Evolutionary conservation across 352 stramenopile species (phyloP).

Genomic region (Pythium aristosporum): DNA sequence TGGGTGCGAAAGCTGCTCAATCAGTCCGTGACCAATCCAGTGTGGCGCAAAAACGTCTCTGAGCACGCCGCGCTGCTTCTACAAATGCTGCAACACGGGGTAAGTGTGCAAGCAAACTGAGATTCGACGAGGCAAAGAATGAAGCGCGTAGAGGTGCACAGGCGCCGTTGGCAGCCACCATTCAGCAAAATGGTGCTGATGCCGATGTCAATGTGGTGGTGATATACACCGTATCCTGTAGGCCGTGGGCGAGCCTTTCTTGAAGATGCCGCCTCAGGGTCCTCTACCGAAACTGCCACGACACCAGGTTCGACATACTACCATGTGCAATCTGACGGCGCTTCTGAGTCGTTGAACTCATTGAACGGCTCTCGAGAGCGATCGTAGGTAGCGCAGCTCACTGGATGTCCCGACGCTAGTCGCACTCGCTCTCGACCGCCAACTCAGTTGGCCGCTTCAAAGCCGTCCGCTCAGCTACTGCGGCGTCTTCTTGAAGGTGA

Average conservation of each 20-base stretch:
- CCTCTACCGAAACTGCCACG: conserved; percentile 47
- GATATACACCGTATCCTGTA: conserved; percentile 14
- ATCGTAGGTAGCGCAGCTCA: conserved; percentile 29
- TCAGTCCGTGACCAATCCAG: conserved; percentile 49
- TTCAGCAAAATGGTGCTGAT: background rate
- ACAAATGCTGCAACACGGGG: conserved; percentile 54
- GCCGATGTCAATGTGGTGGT: conserved; percentile 2
- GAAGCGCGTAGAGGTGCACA: background rate
- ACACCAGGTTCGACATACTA: conserved; percentile 33
- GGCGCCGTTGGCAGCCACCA: background rate
- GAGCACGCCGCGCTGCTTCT: conserved; percentile 45
- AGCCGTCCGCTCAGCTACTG: conserved; percentile 11
- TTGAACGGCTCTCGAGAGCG: background rate
- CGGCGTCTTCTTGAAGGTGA: conserved; percentile 8
- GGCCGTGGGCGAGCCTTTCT: conserved; percentile 53
- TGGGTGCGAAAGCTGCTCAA: conserved; percentile 59
- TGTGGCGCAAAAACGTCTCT: conserved; percentile 60
- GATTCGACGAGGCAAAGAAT: too few relatives aligned
- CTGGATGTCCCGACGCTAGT: background rate
- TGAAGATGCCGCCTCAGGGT: conserved; percentile 62
- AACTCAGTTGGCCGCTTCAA: background rate
- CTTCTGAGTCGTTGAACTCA: background rate
- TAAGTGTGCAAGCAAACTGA: conserved; percentile 14
- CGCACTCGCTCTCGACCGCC: background rate
- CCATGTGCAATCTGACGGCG: background rate